Evolutionary conservation across 1,139 yeast genomes (phyloP), one percentile per base, ranked within the genome.

Genomic region (Diutina catenulata): DNA sequence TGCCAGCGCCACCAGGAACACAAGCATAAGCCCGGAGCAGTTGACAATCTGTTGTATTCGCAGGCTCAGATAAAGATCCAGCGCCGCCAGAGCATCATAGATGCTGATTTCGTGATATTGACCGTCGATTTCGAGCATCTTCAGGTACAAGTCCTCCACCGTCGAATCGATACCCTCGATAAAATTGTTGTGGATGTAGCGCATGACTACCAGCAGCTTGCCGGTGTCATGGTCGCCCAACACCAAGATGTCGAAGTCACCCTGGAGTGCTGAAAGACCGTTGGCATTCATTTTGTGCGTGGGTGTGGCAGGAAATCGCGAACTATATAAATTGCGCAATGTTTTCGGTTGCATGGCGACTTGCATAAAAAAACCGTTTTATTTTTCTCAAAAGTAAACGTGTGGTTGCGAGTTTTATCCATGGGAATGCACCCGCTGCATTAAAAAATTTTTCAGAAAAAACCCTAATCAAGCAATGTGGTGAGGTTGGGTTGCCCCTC

Each of bases 241-340:
- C 14, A 61, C 57, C 42, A 63, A 57, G 8, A 62, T 54, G 38
- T 62, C 68, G 40, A 49, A 62, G 21, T 47, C 51, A 11, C 46
- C 49, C 35, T 50, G 49, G 16, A 60, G 47, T 2, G 56, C 54
- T 13, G 48, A 52, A 19, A 53, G 44, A 28, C 48, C 8, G n/a
- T 31, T 31, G 28, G 28, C 49, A 40, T 50, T 50, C 33, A 41
- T 45, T 35, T 40, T 33, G 15, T 10, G 13, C 32, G 21, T 13
- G 32, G 21, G 16, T n/a, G 13, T 28, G 8, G 32, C 21, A 16
- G 32, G 18, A 18, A 19, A 13, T 16, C 13, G 11, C 16, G 11
- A 11, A 11, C 19, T 19, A 11, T 28, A 11, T 11, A 11, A 28
- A 19, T 16, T 15, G 11, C 32, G 21, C 32, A 13, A 18, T 19